Evolutionary conservation across 805 yeast genomes (phyloP).

Genomic region (Barnettozyma populi): DNA sequence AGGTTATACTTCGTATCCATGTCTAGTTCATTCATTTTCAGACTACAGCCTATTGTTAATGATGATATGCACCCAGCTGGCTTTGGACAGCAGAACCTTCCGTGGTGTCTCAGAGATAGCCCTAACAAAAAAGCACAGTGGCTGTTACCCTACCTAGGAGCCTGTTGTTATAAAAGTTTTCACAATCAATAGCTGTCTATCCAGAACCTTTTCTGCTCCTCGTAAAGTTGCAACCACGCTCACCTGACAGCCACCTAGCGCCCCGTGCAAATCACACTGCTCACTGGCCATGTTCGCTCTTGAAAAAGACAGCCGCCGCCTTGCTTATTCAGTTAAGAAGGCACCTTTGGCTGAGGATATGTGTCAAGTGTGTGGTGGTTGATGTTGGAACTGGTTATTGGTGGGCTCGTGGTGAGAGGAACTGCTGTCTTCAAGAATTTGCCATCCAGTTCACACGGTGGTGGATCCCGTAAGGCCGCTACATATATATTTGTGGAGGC

Average conservation of each 20-base stretch:
- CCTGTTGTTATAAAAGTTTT: too few species aligned
- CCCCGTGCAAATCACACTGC: background rate
- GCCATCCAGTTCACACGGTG: conserved; percentile 7
- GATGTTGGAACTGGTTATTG: conserved; percentile 4
- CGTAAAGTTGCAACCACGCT: conserved; percentile 12
- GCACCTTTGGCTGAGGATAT: conserved; percentile 5
- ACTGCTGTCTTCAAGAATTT: conserved; percentile 10
- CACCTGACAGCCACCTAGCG: conserved; percentile 5
- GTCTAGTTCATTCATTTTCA: too few species aligned
- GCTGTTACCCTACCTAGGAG: background rate
- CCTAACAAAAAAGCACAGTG: background rate
- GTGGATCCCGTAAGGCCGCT: conserved; percentile 14
- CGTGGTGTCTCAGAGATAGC: background rate
- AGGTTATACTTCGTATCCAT: too few species aligned
- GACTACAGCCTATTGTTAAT: too few species aligned
- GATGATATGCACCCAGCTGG: too few species aligned
- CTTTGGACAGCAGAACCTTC: too few species aligned
- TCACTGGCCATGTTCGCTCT: background rate
- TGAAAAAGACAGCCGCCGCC: background rate
- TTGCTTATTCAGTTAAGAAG: conserved; percentile 16
- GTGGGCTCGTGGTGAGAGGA: conserved; percentile 9
- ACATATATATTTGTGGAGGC: conserved; percentile 3
- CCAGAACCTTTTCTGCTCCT: background rate
- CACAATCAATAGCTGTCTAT: background rate
- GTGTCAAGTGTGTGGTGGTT: conserved; percentile 1